These are phyloP conservation scores for Daedaleopsis sinensis DNA, from an alignment of 768 basidiomycete genomes.

Conservation along the genomic window DNA sequence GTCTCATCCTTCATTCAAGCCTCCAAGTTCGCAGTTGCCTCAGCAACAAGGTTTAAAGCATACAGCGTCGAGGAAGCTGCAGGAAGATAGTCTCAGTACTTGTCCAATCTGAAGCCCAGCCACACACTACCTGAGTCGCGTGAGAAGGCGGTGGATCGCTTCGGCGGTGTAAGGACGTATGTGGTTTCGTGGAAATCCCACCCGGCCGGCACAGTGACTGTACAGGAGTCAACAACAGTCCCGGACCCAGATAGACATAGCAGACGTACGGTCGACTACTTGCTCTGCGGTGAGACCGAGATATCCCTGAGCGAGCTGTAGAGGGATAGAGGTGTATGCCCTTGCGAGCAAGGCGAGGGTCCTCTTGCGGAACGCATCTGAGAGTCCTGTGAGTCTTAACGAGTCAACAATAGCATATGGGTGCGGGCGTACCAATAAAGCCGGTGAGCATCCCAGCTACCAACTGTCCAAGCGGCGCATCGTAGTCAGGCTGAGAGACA, in stretches of 20 bases:
- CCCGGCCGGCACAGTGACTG: conserved; percentile 45
- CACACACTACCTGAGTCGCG: conserved; percentile 8
- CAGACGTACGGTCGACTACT: conserved; percentile 35
- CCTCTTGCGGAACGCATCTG: conserved; percentile 62
- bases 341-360: conserved; percentile 59
- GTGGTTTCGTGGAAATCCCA: conserved; percentile 57
- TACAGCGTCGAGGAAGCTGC: conserved; percentile 48
- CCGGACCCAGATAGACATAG: neutral
- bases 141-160: neutral
- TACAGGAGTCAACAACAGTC: no score
- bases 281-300: conserved; percentile 47
- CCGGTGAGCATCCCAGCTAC: conserved; percentile 45
- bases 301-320: conserved; percentile 57
- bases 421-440: conserved; percentile 50
- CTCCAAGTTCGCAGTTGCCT: conserved; percentile 47
- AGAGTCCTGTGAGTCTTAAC: neutral
- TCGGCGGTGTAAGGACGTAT: conserved; percentile 47
- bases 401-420: neutral
- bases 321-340: conserved; percentile 66
- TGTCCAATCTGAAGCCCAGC: conserved; percentile 1
- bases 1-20: neutral
- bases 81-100: neutral
- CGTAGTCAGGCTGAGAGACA: conserved; percentile 46
- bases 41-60: conserved; percentile 53
- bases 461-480: conserved; percentile 46